Percentiles rank a stretch among this genome's conserved stretches.
Evolutionary conservation across 768 basidiomycete genomes (phyloP).

Genomic region (Lactarius vividus): DNA sequence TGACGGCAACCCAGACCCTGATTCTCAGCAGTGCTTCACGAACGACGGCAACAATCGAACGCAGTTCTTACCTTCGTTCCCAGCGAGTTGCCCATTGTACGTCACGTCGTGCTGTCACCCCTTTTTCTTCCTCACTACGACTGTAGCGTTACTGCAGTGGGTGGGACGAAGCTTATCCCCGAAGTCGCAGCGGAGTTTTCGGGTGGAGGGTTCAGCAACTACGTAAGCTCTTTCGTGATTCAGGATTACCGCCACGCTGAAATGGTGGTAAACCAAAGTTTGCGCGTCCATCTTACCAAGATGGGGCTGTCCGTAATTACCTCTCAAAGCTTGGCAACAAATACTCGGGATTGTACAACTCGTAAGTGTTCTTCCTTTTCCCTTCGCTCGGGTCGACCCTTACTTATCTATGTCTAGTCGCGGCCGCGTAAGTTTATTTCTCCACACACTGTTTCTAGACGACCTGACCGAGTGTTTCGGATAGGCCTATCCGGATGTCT

Average conservation of each 20-base stretch:
- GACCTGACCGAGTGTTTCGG: conserved; percentile 4
- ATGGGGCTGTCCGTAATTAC: conserved; percentile 41
- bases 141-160: conserved; percentile 66
- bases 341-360: conserved; percentile 56
- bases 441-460: background rate
- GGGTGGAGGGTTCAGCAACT: conserved; percentile 73
- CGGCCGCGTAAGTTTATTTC: conserved; percentile 48
- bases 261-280: conserved; percentile 46
- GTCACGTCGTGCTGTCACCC: conserved; percentile 12
- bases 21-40: conserved; percentile 51
- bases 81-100: conserved; percentile 48
- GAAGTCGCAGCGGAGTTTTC: conserved; percentile 62
- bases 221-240: conserved; percentile 40
- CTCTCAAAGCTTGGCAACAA: conserved; percentile 42
- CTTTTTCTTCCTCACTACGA: background rate
- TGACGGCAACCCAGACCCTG: conserved; percentile 54
- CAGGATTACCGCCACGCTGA: background rate
- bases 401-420: background rate
- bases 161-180: conserved; percentile 58
- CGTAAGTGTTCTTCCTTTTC: conserved; percentile 43
- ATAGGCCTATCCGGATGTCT: conserved; percentile 63
- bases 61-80: conserved; percentile 55
- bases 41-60: conserved; percentile 57
- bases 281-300: conserved; percentile 51
- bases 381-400: background rate